Base-by-base conservation (phyloP, 306 rosid species). In the Cicer judaicum region DNA sequence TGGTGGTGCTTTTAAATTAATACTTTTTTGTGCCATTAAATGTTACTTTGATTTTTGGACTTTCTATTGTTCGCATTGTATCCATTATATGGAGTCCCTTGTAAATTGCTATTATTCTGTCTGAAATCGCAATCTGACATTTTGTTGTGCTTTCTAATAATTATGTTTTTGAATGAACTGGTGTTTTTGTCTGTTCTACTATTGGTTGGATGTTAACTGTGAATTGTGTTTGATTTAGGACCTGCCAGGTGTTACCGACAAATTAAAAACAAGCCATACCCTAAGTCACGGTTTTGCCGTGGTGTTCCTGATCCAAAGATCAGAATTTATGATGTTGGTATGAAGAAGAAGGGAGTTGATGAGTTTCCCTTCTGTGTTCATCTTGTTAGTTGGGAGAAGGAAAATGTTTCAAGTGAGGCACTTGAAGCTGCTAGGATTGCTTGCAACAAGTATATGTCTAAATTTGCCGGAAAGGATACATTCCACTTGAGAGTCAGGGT, bases 361-460 rank as follows among this genome's bases (percentile, higher is more conserved):
- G 55, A 50, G 55, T 50, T 50, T 50, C 62, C 62, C 10, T 55
- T 55, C 62, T 55, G 62, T 19, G 62, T 55, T 21, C 62, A 55
- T 55, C 34, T 55, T 2, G 62, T 55, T 19, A 55, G 62, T 55
- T 55, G 62, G 62, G 62, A 55, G n/a, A 55, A 55, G n/a, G 62
- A 55, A 16, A 55, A 55, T 55, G 62, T 55, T 55, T 55, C 62
- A 10, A 55, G 62, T 10, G 62, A 55, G 38, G 62, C 62, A 19
- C n/a, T 55, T 10, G 62, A 55, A 55, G 62, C 62, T 19, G 62
- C 62, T 5, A 55, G 62, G 7, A 55, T 55, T 55, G 62, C 62
- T 19, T 55, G 62, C 7, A 55, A 55, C n/a, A 55, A 55, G 12
- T 55, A 55, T 21, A 55, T 55, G 62, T 18, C 62, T 2, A 55